A percentile compares a stretch with the other conserved stretches of the same genome.
These are phyloP conservation scores for Taphrina pruni DNA, from an alignment of 1,139 yeast species.

Conservation along the genomic window DNA sequence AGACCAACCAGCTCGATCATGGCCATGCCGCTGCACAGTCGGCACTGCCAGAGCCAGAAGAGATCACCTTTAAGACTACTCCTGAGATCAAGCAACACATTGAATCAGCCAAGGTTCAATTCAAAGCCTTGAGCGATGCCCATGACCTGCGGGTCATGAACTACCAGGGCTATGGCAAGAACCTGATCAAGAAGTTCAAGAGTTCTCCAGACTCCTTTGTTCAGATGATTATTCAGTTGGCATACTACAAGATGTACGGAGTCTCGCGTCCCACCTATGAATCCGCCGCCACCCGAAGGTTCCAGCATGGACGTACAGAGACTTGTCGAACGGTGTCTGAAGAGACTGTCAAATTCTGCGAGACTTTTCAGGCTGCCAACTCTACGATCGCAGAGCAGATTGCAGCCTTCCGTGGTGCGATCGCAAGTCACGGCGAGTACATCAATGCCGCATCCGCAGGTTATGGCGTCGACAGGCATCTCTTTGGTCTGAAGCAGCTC, in stretches of 20 bases:
- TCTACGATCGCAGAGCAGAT: conserved; percentile 66
- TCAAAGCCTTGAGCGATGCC: conserved; percentile 56
- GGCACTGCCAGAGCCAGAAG: conserved; percentile 52
- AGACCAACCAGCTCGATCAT: conserved; percentile 57
- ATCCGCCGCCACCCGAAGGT: conserved; percentile 91
- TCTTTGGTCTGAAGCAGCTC: conserved; percentile 84
- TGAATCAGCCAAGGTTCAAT: conserved; percentile 61
- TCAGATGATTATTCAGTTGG: conserved; percentile 79
- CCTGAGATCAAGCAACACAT: conserved; percentile 63
- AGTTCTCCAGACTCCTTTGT: conserved; percentile 79
- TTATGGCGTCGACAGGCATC: conserved; percentile 90
- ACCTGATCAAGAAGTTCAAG: conserved; percentile 74
- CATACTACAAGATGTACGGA: conserved; percentile 82
- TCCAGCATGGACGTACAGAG: conserved; percentile 92
- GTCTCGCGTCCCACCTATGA: conserved; percentile 90
- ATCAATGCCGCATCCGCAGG: conserved; percentile 83
- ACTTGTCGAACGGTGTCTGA: conserved; percentile 86
- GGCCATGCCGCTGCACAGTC: conserved; percentile 49
- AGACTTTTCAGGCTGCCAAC: conserved; percentile 70
- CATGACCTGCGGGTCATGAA: conserved; percentile 57
- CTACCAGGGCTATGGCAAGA: conserved; percentile 59
- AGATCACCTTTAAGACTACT: conserved; percentile 56
- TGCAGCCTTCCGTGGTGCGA: conserved; percentile 72
- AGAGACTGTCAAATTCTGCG: conserved; percentile 74
- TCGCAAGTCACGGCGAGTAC: conserved; percentile 75